Percentiles rank a stretch among this genome's conserved stretches.
Evolutionary conservation across 1,284 basidiomycete species (phyloP).

Genomic region (Trametes hirsuta): DNA sequence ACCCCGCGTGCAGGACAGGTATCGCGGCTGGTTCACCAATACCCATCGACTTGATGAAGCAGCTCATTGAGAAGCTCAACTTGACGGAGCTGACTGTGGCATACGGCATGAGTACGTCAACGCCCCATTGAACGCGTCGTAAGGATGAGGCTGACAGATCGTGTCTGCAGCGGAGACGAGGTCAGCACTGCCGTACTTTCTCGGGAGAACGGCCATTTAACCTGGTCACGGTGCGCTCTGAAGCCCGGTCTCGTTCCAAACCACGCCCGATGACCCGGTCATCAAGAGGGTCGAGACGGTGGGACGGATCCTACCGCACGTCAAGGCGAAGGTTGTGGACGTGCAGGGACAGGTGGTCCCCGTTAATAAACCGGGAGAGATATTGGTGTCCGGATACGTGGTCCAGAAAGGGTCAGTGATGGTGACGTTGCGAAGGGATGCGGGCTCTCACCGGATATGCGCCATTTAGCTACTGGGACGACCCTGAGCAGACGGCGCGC

Average conservation of each 20-base stretch:
- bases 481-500: conserved; percentile 67
- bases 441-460: not conserved
- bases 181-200: conserved; percentile 11
- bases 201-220: not conserved
- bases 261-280: conserved; percentile 66
- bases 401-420: conserved; percentile 72
- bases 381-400: conserved; percentile 75
- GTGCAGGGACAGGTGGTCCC: conserved; percentile 63
- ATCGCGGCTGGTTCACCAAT: conserved; percentile 81
- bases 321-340: conserved; percentile 75
- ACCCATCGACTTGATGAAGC: conserved; percentile 79
- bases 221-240: not conserved
- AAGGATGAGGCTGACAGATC: not conserved
- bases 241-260: conserved; percentile 84
- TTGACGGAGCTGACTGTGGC: conserved; percentile 74
- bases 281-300: conserved; percentile 81
- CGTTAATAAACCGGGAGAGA: conserved; percentile 70
- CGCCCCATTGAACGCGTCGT: not conserved
- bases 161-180: conserved; percentile 39
- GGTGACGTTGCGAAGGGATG: not conserved
- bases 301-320: conserved; percentile 75
- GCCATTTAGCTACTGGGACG: conserved; percentile 71
- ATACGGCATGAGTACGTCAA: conserved; percentile 79
- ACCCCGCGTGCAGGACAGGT: conserved; percentile 56
- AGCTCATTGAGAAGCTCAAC: conserved; percentile 67